Evolutionary conservation across 1,284 basidiomycete genomes (phyloP).

Genomic region (Violaceomyces palustris): DNA sequence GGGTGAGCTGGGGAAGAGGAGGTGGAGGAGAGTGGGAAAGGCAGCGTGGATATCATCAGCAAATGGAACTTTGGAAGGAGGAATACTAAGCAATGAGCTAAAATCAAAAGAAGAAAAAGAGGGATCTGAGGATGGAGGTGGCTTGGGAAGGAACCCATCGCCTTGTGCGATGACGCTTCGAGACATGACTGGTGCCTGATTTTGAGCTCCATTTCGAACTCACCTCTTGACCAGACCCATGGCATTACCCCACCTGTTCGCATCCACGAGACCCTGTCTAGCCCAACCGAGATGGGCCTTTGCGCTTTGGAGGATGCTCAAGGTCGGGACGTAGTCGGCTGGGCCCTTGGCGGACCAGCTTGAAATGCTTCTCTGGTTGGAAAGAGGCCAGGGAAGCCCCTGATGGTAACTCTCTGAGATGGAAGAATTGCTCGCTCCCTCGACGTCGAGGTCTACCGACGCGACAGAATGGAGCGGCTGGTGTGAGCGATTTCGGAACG

Average conservation of each 20-base stretch:
- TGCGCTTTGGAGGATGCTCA: conserved; percentile 20
- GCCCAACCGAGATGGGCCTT: conserved; percentile 40
- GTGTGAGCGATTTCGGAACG: no score
- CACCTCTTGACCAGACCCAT: conserved; percentile 7
- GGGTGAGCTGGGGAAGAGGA: conserved; percentile 16
- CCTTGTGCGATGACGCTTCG: no score
- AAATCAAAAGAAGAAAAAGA: neutral
- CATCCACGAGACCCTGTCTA: conserved; percentile 35
- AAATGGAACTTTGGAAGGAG: neutral
- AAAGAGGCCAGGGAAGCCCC: conserved; percentile 28
- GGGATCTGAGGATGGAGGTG: neutral
- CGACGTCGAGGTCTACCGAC: conserved; percentile 48
- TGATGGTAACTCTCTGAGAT: conserved; percentile 47
- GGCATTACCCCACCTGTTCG: conserved; percentile 35
- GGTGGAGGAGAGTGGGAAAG: neutral
- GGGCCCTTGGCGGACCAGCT: conserved; percentile 48
- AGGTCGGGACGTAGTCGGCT: conserved; percentile 19
- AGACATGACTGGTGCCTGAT: neutral
- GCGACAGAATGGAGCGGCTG: no score
- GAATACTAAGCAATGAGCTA: conserved; percentile 5
- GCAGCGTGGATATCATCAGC: neutral
- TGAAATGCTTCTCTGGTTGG: conserved; percentile 6
- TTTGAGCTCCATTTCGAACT: neutral
- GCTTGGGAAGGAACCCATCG: neutral
- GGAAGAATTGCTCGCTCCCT: conserved; percentile 24